Conservation (phyloP, 2,329 filamentous ascomycete genomes). For the Fusarium anguioides region DNA sequence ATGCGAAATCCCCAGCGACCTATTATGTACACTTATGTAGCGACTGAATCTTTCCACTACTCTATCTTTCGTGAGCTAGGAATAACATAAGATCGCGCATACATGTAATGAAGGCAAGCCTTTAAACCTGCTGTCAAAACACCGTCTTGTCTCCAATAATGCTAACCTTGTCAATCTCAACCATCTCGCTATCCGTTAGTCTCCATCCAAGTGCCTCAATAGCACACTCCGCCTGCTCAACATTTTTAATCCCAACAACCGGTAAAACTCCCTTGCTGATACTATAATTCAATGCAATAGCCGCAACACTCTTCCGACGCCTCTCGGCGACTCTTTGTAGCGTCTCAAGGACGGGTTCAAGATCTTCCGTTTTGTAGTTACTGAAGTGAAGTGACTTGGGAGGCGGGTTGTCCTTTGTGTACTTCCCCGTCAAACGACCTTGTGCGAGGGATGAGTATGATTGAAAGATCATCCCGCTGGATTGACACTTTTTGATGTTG, state of each 20-base stretch:
- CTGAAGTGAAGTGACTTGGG: background rate
- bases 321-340: background rate
- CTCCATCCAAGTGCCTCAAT: conserved; percentile 20
- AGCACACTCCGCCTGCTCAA: conserved; percentile 2
- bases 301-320: conserved; percentile 3
- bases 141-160: conserved; percentile 6
- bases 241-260: conserved; percentile 13
- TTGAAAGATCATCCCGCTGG: conserved; percentile 19
- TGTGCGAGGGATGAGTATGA: conserved; percentile 6
- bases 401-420: background rate
- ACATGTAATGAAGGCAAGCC: too few species aligned
- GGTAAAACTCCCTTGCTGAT: conserved; percentile 10
- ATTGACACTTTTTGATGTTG: conserved; percentile 4
- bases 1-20: too few species aligned
- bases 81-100: too few species aligned
- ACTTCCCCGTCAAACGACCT: background rate
- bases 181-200: background rate
- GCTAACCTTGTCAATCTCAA: conserved; percentile 12
- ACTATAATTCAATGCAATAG: conserved; percentile 7
- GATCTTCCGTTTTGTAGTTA: conserved; percentile 15
- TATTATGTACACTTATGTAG: too few species aligned
- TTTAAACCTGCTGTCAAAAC: conserved; percentile 4
- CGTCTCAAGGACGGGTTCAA: background rate
- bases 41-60: too few species aligned
- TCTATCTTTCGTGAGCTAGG: too few species aligned